Base-by-base conservation (phyloP, 257 asterid genomes). In the Knoxia roxburghii region DNA sequence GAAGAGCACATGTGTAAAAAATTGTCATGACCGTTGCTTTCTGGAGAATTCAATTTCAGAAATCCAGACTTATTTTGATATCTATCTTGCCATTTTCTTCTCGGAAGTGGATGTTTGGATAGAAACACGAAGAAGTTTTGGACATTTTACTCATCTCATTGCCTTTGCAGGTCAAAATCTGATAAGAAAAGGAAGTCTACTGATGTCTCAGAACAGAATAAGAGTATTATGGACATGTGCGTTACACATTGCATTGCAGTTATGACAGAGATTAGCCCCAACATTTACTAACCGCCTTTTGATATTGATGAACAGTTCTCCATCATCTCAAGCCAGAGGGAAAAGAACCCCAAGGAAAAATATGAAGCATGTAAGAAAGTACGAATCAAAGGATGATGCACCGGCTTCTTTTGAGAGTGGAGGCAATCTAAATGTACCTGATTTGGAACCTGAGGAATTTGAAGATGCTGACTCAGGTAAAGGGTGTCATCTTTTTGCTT, bases 301-400 rank as follows among this genome's bases (percentile, higher is more conserved):
- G 65, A 67, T 26, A 73, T 70, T 79, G 80, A 59, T 68, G 76
- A 64, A 73, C 86, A 90, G 98, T 75, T 78, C 92, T 55, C 79
- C 85, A 39, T 65, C 85, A 69, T 79, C 96, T 69, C 84, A 82
- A 84, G 81, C 80, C 54, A 86, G 85, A 81, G 83, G 88, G 62
- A 94, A 81, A 81, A 83, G 96, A 77, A 94, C 95, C 71, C 96
- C 98, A 35, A 82, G 89, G 54, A 87, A 83, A 80, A 84, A 86
- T 69, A 58, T 84, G 26, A 84, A 81, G 49, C 76, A 69, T 73
- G 80, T 60, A 67, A 84, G 62, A 71, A 80, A 82, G 65, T 75
- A 74, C 50, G 57, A 41, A 37, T 68, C 77, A 58, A 82, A 81
- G 83, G 74, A 76, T 64, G 72, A 33, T 12, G 18, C 46, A 66